Conservation (phyloP, 441 rosid species). For the Francoa sonchifolia region DNA sequence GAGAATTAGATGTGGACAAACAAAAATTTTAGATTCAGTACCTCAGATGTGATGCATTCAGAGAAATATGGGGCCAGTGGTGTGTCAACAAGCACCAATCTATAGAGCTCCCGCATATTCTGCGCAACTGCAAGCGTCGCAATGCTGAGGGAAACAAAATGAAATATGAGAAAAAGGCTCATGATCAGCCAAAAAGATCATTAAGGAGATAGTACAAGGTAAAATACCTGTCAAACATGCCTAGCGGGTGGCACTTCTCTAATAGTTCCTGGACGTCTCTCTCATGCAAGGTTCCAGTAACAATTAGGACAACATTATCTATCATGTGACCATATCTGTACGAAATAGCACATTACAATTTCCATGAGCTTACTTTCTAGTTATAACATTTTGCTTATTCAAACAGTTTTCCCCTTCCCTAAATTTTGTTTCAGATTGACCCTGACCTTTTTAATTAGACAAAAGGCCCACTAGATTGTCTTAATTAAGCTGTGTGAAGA, state of each 20-base stretch:
- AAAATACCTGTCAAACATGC: slow-evolving; percentile 95
- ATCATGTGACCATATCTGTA: slow-evolving; percentile 97
- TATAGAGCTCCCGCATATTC: slow-evolving; percentile 91
- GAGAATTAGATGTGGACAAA: slow-evolving; percentile 3
- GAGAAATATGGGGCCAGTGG: slow-evolving; percentile 97
- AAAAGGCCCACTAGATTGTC: too few relatives aligned
- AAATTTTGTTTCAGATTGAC: too few relatives aligned
- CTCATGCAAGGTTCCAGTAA: slow-evolving; percentile 94
- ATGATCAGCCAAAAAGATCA: not conserved
- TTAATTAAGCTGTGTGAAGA: too few relatives aligned
- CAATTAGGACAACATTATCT: slow-evolving; percentile 96
- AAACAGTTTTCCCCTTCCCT: too few relatives aligned
- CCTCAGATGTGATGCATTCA: slow-evolving; percentile 96
- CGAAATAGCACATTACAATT: slow-evolving; percentile 7
- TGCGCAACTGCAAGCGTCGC: slow-evolving; percentile 97
- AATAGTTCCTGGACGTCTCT: slow-evolving; percentile 92
- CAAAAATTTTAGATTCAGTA: slow-evolving; percentile 8
- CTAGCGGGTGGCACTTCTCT: slow-evolving; percentile 95
- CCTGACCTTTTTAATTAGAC: too few relatives aligned
- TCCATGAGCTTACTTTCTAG: not conserved
- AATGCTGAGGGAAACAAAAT: slow-evolving; percentile 37
- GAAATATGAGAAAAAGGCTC: not conserved
- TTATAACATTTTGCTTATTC: too few relatives aligned
- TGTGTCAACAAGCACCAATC: slow-evolving; percentile 94
- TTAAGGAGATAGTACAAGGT: not conserved